Percentiles rank a stretch among this genome's conserved stretches.
Conservation (phyloP, 768 basidiomycete genomes). For the Tylopilus balloui region DNA sequence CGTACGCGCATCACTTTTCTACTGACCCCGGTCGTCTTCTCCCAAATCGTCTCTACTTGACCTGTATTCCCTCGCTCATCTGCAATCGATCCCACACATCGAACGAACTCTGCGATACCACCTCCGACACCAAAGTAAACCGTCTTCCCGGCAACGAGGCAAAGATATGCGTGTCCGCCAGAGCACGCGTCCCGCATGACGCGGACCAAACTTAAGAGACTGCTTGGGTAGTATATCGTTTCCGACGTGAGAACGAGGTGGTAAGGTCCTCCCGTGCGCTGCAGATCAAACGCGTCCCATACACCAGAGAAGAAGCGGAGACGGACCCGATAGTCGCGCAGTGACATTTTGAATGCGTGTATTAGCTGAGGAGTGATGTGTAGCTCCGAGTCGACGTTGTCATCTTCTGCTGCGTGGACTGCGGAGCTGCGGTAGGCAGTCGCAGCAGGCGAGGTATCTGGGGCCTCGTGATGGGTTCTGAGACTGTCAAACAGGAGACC, state of each 20-base stretch:
- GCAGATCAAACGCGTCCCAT: constrained; percentile 58
- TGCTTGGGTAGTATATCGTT: constrained; percentile 79
- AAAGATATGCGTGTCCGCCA: constrained; percentile 31
- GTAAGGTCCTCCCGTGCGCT: constrained; percentile 39
- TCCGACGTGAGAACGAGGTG: constrained; percentile 84
- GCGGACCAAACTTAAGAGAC: constrained; percentile 54
- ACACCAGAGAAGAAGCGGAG: constrained; percentile 79
- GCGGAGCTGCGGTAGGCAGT: constrained; percentile 37
- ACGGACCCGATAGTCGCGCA: constrained; percentile 49
- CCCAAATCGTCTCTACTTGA: constrained; percentile 57
- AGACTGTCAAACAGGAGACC: background rate
- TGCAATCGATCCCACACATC: constrained; percentile 35
- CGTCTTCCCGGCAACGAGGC: constrained; percentile 86
- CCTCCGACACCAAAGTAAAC: constrained; percentile 96
- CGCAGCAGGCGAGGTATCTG: constrained; percentile 63
- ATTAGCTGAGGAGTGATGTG: constrained; percentile 62
- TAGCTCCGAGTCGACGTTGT: constrained; percentile 45
- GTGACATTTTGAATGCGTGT: constrained; percentile 56
- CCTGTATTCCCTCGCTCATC: constrained; percentile 27
- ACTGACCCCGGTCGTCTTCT: constrained; percentile 63
- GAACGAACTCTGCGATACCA: constrained; percentile 71
- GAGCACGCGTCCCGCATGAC: constrained; percentile 43
- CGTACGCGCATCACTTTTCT: constrained; percentile 61
- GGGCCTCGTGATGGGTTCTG: background rate
- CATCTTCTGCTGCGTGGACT: constrained; percentile 20